phyloP scores from a whole-genome alignment of 2,329 filamentous ascomycete genomes.

The Monosporascus cannonballus region DNA sequence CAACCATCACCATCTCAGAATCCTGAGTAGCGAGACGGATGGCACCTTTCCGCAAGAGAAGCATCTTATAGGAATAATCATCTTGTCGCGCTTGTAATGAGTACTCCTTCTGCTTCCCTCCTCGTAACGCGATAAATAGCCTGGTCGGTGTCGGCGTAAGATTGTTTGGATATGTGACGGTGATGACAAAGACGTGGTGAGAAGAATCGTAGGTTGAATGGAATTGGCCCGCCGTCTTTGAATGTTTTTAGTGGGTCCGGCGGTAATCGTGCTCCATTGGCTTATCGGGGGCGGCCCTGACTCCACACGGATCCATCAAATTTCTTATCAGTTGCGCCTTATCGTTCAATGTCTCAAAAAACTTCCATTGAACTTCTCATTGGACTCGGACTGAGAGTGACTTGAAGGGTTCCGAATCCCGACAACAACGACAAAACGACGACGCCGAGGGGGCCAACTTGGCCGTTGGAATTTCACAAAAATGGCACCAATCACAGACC shows the following conservation, averaged over 20 bases:
- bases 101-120: conserved; percentile 6
- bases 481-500: conserved; percentile 19
- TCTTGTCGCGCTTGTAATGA: conserved; percentile 39
- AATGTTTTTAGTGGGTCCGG: not conserved
- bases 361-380: conserved; percentile 13
- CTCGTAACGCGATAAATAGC: too few species aligned
- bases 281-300: too few species aligned
- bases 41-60: conserved; percentile 97
- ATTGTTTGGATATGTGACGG: not conserved
- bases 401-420: too few species aligned
- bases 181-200: conserved; percentile 4
- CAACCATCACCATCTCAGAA: conserved; percentile 1
- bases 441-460: too few species aligned
- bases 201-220: too few species aligned
- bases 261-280: not conserved
- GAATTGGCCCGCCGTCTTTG: not conserved
- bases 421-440: too few species aligned
- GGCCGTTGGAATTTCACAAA: too few species aligned
- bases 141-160: too few species aligned
- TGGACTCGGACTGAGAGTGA: conserved; percentile 9
- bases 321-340: conserved; percentile 20
- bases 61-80: conserved; percentile 98
- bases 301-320: not conserved
- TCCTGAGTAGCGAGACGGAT: conserved; percentile 1
- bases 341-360: conserved; percentile 17